Base-by-base conservation (phyloP, 768 basidiomycete species). In the Suillus subalutaceus region DNA sequence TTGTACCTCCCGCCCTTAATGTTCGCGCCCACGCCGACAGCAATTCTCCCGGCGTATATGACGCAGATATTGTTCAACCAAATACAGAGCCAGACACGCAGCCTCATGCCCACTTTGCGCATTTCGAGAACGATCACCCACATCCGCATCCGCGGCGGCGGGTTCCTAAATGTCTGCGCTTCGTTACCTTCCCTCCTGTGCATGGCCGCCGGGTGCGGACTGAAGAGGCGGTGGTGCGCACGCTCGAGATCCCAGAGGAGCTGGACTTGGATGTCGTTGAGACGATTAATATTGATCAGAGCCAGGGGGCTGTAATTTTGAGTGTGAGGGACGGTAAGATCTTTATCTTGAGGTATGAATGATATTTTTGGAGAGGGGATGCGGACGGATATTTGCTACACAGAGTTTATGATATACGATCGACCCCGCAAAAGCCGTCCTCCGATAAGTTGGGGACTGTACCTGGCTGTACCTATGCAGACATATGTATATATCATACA, bases 281-380 rank as follows among this genome's bases (percentile, higher is more conserved):
- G 79, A 91, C 89, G 68, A 89, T 92, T 70, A 90, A 90, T 74
- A 89, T 92, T 62, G 90, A 92, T 73, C 90, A 92, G 79, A 84
- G 82, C 46, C 90, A 92, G 72, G 90, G 90, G 1, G 87, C 89
- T 10, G 84, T 91, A 48, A 90, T 91, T 66, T 75, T 92, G 63
- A 88, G 87, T 41, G 86, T 89, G 65, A 86, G 81, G 78, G 81
- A 83, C 15, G 90, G 90, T 52, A 88, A 83, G 79, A 89, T 91
- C 62, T 91, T 88, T 77, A 90, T 91, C 73, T 72, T 92, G 72
- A 86, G 87, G 78, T 91, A 91, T 79, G 81, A 83, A 59, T 84
- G 65, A 77, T 23, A 23, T 26, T 18, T 8, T 43, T 15, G 64
- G 38, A 4, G 23, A 10, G 50, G 16, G 12, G 50, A 10, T 32